phyloP scores from a whole-genome alignment of 2,329 filamentous ascomycete genomes.

The Colletotrichum scovillei region DNA sequence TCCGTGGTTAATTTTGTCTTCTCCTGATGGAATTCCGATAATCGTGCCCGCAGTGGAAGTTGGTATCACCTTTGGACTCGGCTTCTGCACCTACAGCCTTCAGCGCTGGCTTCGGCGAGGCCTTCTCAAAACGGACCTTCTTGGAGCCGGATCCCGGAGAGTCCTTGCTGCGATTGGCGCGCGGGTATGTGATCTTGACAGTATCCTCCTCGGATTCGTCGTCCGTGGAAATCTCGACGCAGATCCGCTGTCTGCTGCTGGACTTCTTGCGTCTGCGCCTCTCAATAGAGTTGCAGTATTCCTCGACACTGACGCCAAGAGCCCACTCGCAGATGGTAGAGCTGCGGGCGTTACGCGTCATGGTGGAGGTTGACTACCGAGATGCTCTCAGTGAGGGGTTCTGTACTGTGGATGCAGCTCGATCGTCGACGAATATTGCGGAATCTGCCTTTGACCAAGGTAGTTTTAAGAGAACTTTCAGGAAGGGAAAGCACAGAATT shows the following conservation, averaged over 20 bases:
- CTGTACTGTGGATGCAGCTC: too few species aligned
- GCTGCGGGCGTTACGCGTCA: slow-evolving; percentile 29
- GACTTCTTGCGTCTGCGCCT: slow-evolving; percentile 25
- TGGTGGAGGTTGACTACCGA: background rate
- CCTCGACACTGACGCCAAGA: slow-evolving; percentile 49
- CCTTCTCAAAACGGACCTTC: slow-evolving; percentile 56
- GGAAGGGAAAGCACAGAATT: background rate
- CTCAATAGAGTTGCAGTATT: slow-evolving; percentile 37
- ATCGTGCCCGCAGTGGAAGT: slow-evolving; percentile 2
- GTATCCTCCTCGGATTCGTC: slow-evolving; percentile 63
- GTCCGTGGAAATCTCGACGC: slow-evolving; percentile 59
- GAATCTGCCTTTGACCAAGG: background rate
- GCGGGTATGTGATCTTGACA: slow-evolving; percentile 61
- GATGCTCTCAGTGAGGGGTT: background rate
- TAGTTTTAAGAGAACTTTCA: background rate
- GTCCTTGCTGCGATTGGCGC: slow-evolving; percentile 41
- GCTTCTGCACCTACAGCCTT: slow-evolving; percentile 42
- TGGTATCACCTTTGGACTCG: slow-evolving; percentile 31
- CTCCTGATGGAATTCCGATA: slow-evolving; percentile 10
- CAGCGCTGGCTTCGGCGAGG: slow-evolving; percentile 49
- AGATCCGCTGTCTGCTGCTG: slow-evolving; percentile 40
- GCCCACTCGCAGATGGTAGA: slow-evolving; percentile 53
- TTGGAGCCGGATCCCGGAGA: slow-evolving; percentile 42
- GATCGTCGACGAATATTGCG: background rate
- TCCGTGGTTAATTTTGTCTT: slow-evolving; percentile 19